phyloP scores from a whole-genome alignment of 108 stramenopile species.

The Mediolabrus comicus region DNA sequence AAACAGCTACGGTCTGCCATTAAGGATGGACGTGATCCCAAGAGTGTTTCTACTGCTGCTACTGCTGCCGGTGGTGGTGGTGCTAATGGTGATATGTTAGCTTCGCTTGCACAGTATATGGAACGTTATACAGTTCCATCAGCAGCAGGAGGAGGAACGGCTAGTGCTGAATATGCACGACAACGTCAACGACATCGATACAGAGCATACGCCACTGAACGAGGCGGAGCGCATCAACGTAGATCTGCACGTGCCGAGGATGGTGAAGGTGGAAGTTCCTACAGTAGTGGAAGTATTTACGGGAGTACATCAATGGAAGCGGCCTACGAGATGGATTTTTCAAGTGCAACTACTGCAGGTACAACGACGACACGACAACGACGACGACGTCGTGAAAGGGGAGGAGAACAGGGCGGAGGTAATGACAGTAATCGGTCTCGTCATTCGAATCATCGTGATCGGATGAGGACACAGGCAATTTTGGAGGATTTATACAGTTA shows the following conservation, averaged over 20 bases:
- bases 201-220: neutral
- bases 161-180: too few species aligned
- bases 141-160: neutral
- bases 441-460: slow-evolving; percentile 1
- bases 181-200: neutral
- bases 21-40: slow-evolving; percentile 19
- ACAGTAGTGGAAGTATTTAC: neutral
- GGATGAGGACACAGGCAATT: slow-evolving; percentile 7
- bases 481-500: slow-evolving; percentile 17
- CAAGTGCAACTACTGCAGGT: neutral
- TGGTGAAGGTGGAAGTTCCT: neutral
- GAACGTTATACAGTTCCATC: neutral
- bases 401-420: neutral
- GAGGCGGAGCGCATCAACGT: neutral
- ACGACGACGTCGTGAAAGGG: too few species aligned
- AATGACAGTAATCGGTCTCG: neutral
- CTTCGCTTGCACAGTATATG: neutral
- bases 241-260: neutral
- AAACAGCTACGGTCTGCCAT: slow-evolving; percentile 20
- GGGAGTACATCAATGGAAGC: neutral
- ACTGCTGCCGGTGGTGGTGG: neutral
- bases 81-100: neutral
- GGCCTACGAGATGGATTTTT: neutral
- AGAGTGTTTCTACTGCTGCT: neutral
- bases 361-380: too few species aligned